Conservation (phyloP, 2,329 filamentous ascomycete species). For the Phyllosticta citrichinensis region DNA sequence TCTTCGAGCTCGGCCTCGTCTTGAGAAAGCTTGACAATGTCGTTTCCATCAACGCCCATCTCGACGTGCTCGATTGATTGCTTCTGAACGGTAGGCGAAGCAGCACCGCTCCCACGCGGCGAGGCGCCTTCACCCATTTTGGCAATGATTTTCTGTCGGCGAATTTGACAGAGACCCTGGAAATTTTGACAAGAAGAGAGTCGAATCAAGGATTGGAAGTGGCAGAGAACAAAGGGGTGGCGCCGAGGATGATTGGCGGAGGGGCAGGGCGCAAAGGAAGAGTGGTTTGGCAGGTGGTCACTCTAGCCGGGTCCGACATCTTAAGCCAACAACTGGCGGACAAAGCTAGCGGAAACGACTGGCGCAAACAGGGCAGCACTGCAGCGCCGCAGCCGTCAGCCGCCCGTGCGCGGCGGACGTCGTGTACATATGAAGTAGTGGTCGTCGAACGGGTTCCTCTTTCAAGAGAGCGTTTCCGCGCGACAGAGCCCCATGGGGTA, state of each 20-base stretch:
- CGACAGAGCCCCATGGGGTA: constrained; percentile 3
- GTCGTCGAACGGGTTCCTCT: not conserved
- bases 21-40: not conserved
- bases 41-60: not conserved
- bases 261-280: not conserved
- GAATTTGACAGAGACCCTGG: not conserved
- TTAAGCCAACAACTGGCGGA: not conserved
- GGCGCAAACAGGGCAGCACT: not conserved
- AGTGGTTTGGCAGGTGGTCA: not conserved
- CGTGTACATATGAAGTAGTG: not conserved
- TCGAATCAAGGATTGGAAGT: not conserved
- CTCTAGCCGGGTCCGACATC: not conserved
- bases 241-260: not conserved
- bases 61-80: constrained; percentile 3
- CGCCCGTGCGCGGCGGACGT: not conserved
- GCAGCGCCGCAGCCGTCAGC: not conserved
- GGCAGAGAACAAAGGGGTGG: not conserved
- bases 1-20: constrained; percentile 8
- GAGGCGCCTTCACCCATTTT: not conserved
- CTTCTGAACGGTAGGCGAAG: not conserved
- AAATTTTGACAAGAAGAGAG: not conserved
- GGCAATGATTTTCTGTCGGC: not conserved
- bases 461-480: not conserved
- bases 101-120: not conserved
- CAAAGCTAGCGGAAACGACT: not conserved